These are phyloP conservation scores for Clathrospora elynae DNA, from an alignment of 2,329 filamentous ascomycete genomes.

Conservation along the genomic window DNA sequence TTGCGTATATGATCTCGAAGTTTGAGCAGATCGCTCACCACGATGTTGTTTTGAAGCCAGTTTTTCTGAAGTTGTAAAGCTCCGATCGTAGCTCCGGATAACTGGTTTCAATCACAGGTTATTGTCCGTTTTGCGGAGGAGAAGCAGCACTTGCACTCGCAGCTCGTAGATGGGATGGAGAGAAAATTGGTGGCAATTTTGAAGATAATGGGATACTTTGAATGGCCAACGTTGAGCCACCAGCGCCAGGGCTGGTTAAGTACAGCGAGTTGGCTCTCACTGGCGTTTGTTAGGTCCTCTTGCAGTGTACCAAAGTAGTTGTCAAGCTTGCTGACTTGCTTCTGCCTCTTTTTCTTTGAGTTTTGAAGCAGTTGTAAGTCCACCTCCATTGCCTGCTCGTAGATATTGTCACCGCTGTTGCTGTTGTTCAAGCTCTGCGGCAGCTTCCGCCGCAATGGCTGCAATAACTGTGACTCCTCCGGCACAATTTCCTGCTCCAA, in stretches of 20 bases:
- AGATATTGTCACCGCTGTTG: not conserved
- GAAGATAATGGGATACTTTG: slow-evolving; percentile 9
- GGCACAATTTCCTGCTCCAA: not conserved
- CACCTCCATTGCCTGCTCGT: slow-evolving; percentile 3
- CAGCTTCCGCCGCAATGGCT: slow-evolving; percentile 1
- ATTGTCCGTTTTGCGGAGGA: slow-evolving; percentile 10
- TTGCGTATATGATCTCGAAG: not conserved
- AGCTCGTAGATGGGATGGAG: slow-evolving; percentile 9
- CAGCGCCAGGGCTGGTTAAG: slow-evolving; percentile 5
- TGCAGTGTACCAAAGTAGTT: slow-evolving; percentile 7
- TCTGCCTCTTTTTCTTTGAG: slow-evolving; percentile 6
- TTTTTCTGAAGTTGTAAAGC: slow-evolving; percentile 3
- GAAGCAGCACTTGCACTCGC: slow-evolving; percentile 14
- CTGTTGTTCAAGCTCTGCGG: too few species aligned
- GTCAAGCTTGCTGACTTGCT: slow-evolving; percentile 6
- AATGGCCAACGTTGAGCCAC: slow-evolving; percentile 7
- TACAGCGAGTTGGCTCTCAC: not conserved
- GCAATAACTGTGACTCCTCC: not conserved
- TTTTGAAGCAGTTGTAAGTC: slow-evolving; percentile 2
- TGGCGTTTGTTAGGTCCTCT: slow-evolving; percentile 1
- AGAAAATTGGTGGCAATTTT: slow-evolving; percentile 16
- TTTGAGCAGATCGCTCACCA: not conserved
- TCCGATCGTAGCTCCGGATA: slow-evolving; percentile 1
- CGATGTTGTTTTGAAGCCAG: slow-evolving; percentile 1
- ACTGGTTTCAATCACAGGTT: slow-evolving; percentile 6